Conservation (phyloP, 2,329 filamentous ascomycete genomes). For the Colletotrichum sp. region DNA sequence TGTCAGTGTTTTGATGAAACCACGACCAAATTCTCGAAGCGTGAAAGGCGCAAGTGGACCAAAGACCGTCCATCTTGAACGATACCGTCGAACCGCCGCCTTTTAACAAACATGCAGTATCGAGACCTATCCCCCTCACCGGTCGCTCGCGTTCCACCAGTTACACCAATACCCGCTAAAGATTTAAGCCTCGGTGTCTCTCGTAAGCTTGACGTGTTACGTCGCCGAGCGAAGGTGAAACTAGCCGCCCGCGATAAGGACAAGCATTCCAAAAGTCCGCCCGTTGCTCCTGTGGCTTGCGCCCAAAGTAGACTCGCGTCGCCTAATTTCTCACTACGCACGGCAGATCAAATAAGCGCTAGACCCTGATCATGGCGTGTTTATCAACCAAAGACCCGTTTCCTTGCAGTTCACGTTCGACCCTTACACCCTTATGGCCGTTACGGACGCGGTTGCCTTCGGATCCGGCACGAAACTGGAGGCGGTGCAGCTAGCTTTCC, state of each 20-base stretch:
- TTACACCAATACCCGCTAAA: not conserved
- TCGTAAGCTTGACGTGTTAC: not conserved
- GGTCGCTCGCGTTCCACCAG: not conserved
- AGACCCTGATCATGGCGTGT: not conserved
- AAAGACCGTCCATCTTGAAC: not conserved
- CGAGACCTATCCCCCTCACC: not conserved
- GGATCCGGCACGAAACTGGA: not conserved
- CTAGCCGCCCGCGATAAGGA: not conserved
- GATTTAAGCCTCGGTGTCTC: not conserved
- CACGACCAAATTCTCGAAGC: not conserved
- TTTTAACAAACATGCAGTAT: not conserved
- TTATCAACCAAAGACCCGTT: not conserved
- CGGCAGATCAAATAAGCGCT: not conserved
- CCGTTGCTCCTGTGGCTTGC: not conserved
- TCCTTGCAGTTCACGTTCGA: not conserved
- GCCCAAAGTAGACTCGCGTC: not conserved
- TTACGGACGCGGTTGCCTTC: not conserved
- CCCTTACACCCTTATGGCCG: not conserved
- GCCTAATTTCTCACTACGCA: not conserved
- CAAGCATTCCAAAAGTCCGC: not conserved
- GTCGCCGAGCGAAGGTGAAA: not conserved
- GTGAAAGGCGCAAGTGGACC: not conserved
- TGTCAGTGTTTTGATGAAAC: not conserved
- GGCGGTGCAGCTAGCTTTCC: not conserved
- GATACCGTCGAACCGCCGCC: not conserved